Base-by-base conservation (phyloP, 2,329 filamentous ascomycete genomes). In the Nemania serpens region DNA sequence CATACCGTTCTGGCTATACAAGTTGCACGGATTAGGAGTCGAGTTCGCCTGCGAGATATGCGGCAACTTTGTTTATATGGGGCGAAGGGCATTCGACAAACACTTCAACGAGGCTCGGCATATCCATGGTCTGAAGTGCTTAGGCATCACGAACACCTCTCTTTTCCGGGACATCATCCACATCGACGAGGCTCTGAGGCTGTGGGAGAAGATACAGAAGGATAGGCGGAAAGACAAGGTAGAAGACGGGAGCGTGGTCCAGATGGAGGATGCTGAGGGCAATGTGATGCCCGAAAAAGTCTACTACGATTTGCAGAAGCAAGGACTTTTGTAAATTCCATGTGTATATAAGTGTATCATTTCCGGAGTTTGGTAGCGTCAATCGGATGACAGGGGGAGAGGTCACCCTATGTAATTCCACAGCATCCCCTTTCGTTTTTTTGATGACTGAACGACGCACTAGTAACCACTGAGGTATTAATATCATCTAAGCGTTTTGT, bases 201-300 rank as follows among this genome's bases (percentile, higher is more conserved):
- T 99, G 48, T 97, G 94, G 93, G 91, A 94, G 62, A 97, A 97
- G 83, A 89, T 99, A 22, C 90, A 96, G 74, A 82, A 87, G 59
- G 93, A 97, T 68, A 89, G 91, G 77, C 92, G 91, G 82, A 89
- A 87, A 75, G 87, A 87, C 65, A 89, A 88, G 74, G 82, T 89
- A 0, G 87, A 89, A 64, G 89, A 90, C 46, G 92, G 94, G 41
- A 91, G 90, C 62, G 86, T 99, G 10, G 91, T 98, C 51, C 93
- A 99, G 81, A 99, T 99, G 95, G 95, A 99, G 81, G 95, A 99
- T 75, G 91, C 87, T 0, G 91, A 96, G 74, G 95, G 95, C 48
- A 98, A 99, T 71, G 95, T 99, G 59, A 99, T 99, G 95, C 95
- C 96, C 0, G 93, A 97, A 79, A 96, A 97, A 82, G 94, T 99